A percentile compares a stretch with the other conserved stretches of the same genome.
Evolutionary conservation across 495 filamentous ascomycete species (phyloP).

Genomic region (Annulohypoxylon stygium): DNA sequence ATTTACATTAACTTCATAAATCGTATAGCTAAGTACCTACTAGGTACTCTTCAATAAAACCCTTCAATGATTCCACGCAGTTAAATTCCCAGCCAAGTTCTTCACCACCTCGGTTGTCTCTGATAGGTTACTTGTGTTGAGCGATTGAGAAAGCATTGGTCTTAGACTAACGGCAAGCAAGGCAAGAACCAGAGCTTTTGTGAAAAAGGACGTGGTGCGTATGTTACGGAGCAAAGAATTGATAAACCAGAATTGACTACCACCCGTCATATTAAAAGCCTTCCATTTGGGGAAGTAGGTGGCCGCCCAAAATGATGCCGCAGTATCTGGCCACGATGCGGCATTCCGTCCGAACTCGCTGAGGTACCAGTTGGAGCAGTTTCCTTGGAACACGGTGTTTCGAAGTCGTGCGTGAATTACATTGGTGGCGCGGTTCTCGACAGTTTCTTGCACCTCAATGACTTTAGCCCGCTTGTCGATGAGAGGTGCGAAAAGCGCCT

Average conservation of each 20-base stretch:
- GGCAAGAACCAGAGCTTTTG: background rate
- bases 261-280: background rate
- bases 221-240: background rate
- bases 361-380: constrained; percentile 4
- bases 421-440: background rate
- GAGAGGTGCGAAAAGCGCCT: background rate
- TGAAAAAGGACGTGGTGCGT: background rate
- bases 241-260: background rate
- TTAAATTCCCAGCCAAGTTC: background rate
- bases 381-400: background rate
- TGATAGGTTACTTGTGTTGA: background rate
- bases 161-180: background rate
- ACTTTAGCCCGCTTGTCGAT: background rate
- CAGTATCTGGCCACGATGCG: background rate
- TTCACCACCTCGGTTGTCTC: background rate
- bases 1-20: no score
- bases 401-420: background rate
- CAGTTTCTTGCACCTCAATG: background rate
- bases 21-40: no score
- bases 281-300: background rate
- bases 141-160: background rate
- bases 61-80: background rate
- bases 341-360: background rate
- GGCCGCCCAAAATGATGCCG: background rate
- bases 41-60: background rate